Percentiles rank a stretch among this genome's conserved stretches.
Conservation (phyloP, 139 green algal genomes). For the Edaphochlamys debaryana region DNA sequence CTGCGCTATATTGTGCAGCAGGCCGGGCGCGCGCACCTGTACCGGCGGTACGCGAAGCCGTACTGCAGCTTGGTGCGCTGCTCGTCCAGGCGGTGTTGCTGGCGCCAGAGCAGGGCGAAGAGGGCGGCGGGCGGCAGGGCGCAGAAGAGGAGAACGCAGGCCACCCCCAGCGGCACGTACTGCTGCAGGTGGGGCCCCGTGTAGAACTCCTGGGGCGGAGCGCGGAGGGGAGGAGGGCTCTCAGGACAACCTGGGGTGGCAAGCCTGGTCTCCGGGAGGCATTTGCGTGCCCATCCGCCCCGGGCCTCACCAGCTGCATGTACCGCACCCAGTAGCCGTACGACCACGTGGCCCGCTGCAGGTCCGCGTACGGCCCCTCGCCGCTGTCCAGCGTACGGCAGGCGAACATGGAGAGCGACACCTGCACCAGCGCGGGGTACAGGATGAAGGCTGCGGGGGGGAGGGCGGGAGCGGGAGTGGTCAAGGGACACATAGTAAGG, state of each 20-base stretch:
- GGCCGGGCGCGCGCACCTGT: no score
- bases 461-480: no score
- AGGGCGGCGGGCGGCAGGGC: neutral
- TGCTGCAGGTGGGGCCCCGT: neutral
- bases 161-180: neutral
- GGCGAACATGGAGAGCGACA: neutral
- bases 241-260: no score
- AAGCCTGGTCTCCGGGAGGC: no score
- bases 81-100: neutral
- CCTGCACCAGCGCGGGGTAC: neutral
- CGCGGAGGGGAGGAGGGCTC: no score
- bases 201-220: neutral
- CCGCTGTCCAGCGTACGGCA: neutral
- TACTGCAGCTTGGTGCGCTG: neutral
- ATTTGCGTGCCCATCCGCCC: no score
- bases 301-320: neutral
- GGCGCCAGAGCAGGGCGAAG: neutral
- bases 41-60: neutral
- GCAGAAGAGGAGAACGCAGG: neutral
- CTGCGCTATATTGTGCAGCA: no score
- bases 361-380: neutral
- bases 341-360: neutral
- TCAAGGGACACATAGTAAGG: no score
- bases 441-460: neutral
- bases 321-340: conserved; percentile 5